Base-by-base conservation (phyloP, 345 rosid genomes). In the Lagerstroemia speciosa region DNA sequence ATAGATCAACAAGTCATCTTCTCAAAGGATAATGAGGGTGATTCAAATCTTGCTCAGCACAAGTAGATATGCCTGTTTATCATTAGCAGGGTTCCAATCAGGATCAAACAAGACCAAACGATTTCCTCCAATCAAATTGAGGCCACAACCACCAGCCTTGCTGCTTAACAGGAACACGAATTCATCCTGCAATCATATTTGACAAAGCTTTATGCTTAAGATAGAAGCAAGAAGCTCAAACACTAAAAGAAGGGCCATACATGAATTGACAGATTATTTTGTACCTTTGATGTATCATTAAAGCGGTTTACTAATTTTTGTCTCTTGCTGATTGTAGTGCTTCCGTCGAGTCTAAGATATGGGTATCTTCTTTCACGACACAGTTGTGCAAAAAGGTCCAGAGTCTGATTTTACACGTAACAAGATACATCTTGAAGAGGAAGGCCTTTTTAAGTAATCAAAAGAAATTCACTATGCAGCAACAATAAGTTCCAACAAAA, bases 51-150 rank as follows among this genome's bases (percentile, higher is more conserved):
- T 63, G 71, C 5, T 29, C 36, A 64, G 69, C 10, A 8, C 24
- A 30, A 60, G 36, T 27, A 66, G 75, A 66, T 58, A 75, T 87
- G 88, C 99, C 79, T 94, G 99, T 81, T 94, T 94, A 87, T 94
- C 99, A 79, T 94, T 94, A 81, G 99, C 99, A 73, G 99, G 99
- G 84, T 94, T 94, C 99, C 99, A 94, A 74, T 94, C 99, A 33
- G 99, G 99, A 80, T 94, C 99, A 69, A 94, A 94, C 80, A 94
- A 78, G 78, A 94, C 85, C 71, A 94, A 92, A 71, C 99, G 88
- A 72, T 85, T 91, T 72, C 96, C 97, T 62, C 99, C 96, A 4
- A 94, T 88, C 75, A 94, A 83, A 86, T 94, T 89, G 76, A 94
- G 93, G 74, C 99, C 99, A 75, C 99, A 94, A 57, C 99, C 99